Evolutionary conservation across 2,329 filamentous ascomycete genomes (phyloP).

Genomic region (Colletotrichum cordylinicola): DNA sequence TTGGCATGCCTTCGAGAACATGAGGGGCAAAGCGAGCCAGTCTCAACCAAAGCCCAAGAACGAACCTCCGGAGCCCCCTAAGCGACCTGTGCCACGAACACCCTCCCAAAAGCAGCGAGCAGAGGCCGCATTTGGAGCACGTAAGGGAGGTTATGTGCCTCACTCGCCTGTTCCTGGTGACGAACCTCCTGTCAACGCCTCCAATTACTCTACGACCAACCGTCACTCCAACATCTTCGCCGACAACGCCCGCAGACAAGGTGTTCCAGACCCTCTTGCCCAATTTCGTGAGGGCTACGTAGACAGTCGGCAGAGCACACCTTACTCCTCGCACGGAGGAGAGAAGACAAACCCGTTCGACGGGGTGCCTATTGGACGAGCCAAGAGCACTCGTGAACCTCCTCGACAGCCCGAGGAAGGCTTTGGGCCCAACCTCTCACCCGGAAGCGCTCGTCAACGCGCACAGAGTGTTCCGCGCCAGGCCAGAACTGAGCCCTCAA

Average conservation of each 20-base stretch:
- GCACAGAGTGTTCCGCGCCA: conserved; percentile 34
- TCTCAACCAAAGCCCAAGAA: conserved; percentile 29
- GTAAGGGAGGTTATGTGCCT: conserved; percentile 55
- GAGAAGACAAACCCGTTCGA: conserved; percentile 67
- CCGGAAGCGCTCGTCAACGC: conserved; percentile 30
- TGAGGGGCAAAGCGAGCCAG: conserved; percentile 40
- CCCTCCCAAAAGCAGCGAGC: conserved; percentile 59
- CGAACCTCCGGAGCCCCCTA: conserved; percentile 32
- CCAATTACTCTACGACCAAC: conserved; percentile 53
- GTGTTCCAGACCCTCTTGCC: conserved; percentile 51
- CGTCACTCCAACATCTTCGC: conserved; percentile 29
- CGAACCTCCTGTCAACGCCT: conserved; percentile 56
- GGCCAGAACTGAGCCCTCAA: conserved; percentile 12
- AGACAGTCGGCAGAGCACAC: conserved; percentile 61
- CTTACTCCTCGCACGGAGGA: conserved; percentile 60
- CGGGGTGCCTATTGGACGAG: conserved; percentile 46
- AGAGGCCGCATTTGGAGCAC: conserved; percentile 59
- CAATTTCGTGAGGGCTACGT: conserved; percentile 50
- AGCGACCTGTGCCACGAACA: conserved; percentile 51
- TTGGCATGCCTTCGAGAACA: conserved; percentile 48
- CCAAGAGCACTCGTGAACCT: conserved; percentile 49
- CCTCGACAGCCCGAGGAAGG: conserved; percentile 30
- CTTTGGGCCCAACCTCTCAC: conserved; percentile 19
- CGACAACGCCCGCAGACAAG: conserved; percentile 22
- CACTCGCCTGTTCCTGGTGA: conserved; percentile 54